Evolutionary conservation across 768 basidiomycete species (phyloP).

Genomic region (Tricholoma saponaceum): DNA sequence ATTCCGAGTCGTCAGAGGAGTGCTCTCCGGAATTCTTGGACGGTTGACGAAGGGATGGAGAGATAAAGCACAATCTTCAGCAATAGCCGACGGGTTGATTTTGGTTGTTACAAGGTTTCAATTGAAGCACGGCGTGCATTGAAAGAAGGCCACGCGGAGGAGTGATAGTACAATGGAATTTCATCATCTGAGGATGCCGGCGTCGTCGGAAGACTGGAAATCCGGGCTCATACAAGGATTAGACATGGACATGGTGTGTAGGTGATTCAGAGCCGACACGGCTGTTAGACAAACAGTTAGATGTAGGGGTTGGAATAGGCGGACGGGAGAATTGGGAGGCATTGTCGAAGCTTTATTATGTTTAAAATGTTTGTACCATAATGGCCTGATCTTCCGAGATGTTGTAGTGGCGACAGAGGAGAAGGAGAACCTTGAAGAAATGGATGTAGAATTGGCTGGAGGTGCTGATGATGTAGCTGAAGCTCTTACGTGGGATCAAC

Average conservation of each 20-base stretch:
- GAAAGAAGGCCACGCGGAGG: constrained; percentile 26
- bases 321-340: constrained; percentile 34
- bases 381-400: constrained; percentile 21
- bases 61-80: constrained; percentile 9
- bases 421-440: no score
- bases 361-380: constrained; percentile 16
- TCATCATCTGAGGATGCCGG: constrained; percentile 57
- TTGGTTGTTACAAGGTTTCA: constrained; percentile 51
- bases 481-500: background rate
- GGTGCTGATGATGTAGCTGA: background rate
- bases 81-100: constrained; percentile 21
- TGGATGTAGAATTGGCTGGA: no score
- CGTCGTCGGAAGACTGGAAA: constrained; percentile 37
- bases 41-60: constrained; percentile 16
- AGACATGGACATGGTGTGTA: constrained; percentile 28
- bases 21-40: constrained; percentile 19
- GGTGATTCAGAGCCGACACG: constrained; percentile 28
- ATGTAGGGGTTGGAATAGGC: constrained; percentile 28
- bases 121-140: constrained; percentile 43
- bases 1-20: constrained; percentile 40
- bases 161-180: constrained; percentile 22
- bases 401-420: background rate
- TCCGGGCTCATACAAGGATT: constrained; percentile 35
- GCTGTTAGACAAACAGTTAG: constrained; percentile 11
- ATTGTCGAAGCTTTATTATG: constrained; percentile 26